phyloP scores from a whole-genome alignment of 768 basidiomycete species.

The Boletus fagicola region DNA sequence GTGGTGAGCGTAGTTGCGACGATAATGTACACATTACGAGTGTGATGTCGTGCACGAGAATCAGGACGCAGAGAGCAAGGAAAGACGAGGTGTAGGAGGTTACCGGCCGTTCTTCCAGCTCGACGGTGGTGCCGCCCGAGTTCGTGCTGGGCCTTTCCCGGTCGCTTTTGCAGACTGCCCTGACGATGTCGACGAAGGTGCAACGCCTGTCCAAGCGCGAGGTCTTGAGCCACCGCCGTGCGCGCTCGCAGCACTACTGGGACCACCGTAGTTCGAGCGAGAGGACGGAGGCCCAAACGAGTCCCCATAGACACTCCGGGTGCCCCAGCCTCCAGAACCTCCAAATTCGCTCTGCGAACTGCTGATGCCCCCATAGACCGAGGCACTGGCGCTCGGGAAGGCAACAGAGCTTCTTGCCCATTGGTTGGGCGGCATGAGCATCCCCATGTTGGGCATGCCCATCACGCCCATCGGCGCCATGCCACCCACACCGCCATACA shows the following conservation, averaged over 20 bases:
- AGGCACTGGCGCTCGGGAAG: constrained; percentile 47
- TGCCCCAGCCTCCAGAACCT: constrained; percentile 47
- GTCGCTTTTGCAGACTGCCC: constrained; percentile 10
- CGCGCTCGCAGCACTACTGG: constrained; percentile 18
- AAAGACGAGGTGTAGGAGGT: neutral
- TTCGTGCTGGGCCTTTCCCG: constrained; percentile 25
- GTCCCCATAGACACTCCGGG: constrained; percentile 73
- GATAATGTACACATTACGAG: neutral
- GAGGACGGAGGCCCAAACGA: constrained; percentile 45
- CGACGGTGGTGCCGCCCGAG: constrained; percentile 51
- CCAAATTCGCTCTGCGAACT: constrained; percentile 67
- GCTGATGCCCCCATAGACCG: constrained; percentile 56
- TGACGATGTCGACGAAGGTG: constrained; percentile 22
- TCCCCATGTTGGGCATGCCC: constrained; percentile 38
- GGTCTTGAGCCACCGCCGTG: constrained; percentile 27
- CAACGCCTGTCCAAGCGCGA: constrained; percentile 35
- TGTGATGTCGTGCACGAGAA: neutral
- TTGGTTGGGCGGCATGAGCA: constrained; percentile 35
- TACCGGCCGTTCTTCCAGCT: constrained; percentile 51
- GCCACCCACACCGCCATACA: constrained; percentile 42
- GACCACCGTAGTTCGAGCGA: constrained; percentile 9
- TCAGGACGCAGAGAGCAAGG: neutral
- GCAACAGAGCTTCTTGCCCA: constrained; percentile 49
- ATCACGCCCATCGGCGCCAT: constrained; percentile 42
- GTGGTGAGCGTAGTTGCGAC: neutral